A percentile compares a stretch with the other conserved stretches of the same genome.
Evolutionary conservation across 2,329 filamentous ascomycete species (phyloP).

Genomic region (Colletotrichum ledebouriae): DNA sequence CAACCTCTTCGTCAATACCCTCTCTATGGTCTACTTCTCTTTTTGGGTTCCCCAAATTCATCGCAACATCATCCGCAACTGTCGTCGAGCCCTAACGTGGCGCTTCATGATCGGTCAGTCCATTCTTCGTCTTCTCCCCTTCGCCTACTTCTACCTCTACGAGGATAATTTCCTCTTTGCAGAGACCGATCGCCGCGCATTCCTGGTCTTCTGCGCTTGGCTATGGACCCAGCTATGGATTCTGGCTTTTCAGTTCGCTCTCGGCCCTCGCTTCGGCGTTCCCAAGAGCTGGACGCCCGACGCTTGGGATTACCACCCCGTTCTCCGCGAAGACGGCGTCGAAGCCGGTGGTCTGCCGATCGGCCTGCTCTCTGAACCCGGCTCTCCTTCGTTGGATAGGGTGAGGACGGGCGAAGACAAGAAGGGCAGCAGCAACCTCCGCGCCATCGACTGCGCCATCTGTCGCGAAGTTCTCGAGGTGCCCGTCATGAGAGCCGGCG

Average conservation of each 20-base stretch:
- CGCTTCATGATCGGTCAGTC: constrained; percentile 91
- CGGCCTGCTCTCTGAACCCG: constrained; percentile 66
- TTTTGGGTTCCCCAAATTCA: constrained; percentile 94
- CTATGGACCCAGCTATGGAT: constrained; percentile 87
- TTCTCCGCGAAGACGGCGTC: constrained; percentile 84
- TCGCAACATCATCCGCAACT: constrained; percentile 91
- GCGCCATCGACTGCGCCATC: constrained; percentile 90
- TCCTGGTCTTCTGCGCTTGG: constrained; percentile 79
- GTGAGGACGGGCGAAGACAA: constrained; percentile 51
- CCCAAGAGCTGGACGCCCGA: constrained; percentile 76
- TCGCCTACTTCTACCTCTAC: constrained; percentile 87
- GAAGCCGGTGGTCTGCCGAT: constrained; percentile 87
- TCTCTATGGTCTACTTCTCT: constrained; percentile 84
- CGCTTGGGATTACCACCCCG: constrained; percentile 95
- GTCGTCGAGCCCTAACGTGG: constrained; percentile 91
- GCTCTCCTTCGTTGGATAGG: constrained; percentile 48
- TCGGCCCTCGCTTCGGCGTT: constrained; percentile 91
- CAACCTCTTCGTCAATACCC: constrained; percentile 69
- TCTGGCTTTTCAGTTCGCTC: constrained; percentile 83
- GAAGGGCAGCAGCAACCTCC: constrained; percentile 48
- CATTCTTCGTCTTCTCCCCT: constrained; percentile 80
- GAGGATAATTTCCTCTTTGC: constrained; percentile 86
- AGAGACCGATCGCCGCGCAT: constrained; percentile 74
- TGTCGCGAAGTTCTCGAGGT: constrained; percentile 94
- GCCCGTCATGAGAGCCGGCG: constrained; percentile 77